Evolutionary conservation across 1,139 yeast genomes (phyloP).

Genomic region (Candida frijolesensis): DNA sequence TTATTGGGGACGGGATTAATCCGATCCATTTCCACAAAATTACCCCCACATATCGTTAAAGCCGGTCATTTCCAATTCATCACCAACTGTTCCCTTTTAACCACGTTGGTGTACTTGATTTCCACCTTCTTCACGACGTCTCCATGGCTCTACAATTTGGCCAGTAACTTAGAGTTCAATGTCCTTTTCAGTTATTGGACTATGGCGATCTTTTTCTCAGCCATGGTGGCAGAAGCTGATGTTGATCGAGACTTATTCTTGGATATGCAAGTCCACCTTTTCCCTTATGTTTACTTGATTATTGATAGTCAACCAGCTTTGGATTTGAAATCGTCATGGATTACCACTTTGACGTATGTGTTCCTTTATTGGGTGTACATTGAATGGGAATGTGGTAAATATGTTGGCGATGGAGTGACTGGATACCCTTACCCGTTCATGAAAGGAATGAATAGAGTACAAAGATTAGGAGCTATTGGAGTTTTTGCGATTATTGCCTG

Average conservation of each 20-base stretch:
- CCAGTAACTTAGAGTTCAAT: slow-evolving; percentile 22
- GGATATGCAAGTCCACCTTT: slow-evolving; percentile 26
- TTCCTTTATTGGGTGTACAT: slow-evolving; percentile 13
- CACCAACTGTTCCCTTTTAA: slow-evolving; percentile 49
- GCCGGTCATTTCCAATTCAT: slow-evolving; percentile 68
- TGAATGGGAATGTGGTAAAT: slow-evolving; percentile 10
- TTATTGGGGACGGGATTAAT: slow-evolving; percentile 10
- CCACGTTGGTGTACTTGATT: slow-evolving; percentile 9
- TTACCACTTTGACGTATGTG: slow-evolving; percentile 7
- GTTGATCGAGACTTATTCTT: slow-evolving; percentile 19
- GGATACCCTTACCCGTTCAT: slow-evolving; percentile 25
- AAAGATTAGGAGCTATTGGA: slow-evolving; percentile 9
- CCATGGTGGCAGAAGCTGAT: slow-evolving; percentile 20
- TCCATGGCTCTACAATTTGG: slow-evolving; percentile 15
- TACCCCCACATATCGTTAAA: slow-evolving; percentile 44
- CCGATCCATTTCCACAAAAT: slow-evolving; percentile 14
- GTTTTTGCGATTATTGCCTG: slow-evolving; percentile 11
- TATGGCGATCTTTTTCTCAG: slow-evolving; percentile 19
- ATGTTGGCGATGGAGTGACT: slow-evolving; percentile 16
- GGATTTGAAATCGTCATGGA: neutral
- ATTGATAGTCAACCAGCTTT: slow-evolving; percentile 8
- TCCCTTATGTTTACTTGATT: slow-evolving; percentile 21
- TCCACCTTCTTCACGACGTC: slow-evolving; percentile 5
- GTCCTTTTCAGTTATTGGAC: slow-evolving; percentile 27
- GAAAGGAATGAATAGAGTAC: slow-evolving; percentile 11